Evolutionary conservation across 768 basidiomycete genomes (phyloP).

Genomic region (Russula griseocarnosa): DNA sequence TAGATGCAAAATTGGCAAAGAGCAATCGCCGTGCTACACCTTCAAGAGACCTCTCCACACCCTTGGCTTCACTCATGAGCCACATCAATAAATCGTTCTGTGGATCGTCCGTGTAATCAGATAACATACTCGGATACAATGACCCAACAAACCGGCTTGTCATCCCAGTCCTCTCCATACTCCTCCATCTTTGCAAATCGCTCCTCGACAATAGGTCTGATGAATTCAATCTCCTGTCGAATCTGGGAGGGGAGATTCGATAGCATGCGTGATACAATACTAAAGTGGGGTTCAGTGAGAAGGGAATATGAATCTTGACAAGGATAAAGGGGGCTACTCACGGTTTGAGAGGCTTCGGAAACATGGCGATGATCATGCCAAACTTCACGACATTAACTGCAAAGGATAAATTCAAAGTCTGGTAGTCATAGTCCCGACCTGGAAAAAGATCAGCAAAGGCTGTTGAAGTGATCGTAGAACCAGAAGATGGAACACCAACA

Average conservation of each 20-base stretch:
- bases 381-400: conserved; percentile 37
- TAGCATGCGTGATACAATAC: not conserved
- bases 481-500: conserved; percentile 29
- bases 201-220: conserved; percentile 10
- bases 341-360: conserved; percentile 45
- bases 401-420: conserved; percentile 29
- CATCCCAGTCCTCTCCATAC: conserved; percentile 1
- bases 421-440: conserved; percentile 45
- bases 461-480: not conserved
- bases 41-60: conserved; percentile 33
- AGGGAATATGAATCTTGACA: too few species aligned
- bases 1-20: conserved; percentile 38
- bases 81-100: conserved; percentile 42
- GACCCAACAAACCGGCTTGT: not conserved
- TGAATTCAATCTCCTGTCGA: not conserved
- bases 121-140: not conserved
- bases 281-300: not conserved
- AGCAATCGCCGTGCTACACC: conserved; percentile 36
- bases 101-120: not conserved
- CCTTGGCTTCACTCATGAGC: conserved; percentile 38
- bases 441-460: not conserved
- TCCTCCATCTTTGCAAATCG: conserved; percentile 7
- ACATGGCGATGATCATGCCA: conserved; percentile 36
- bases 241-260: not conserved
- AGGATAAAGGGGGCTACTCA: conserved; percentile 28